These are phyloP conservation scores for Suillus weaverae DNA, from an alignment of 768 basidiomycete genomes.

Conservation along the genomic window DNA sequence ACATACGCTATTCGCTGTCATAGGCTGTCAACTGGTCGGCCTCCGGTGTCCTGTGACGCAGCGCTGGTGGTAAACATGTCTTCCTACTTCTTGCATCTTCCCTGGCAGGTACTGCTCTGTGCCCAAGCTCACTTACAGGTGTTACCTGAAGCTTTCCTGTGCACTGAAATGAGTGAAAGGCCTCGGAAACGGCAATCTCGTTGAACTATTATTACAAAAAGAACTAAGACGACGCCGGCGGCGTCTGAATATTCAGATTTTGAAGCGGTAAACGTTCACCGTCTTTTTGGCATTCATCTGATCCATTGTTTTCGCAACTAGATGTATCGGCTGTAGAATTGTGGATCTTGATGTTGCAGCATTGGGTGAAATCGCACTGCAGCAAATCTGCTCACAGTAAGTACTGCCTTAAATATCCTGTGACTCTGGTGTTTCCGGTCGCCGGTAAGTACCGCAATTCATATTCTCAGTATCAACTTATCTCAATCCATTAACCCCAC, in stretches of 20 bases:
- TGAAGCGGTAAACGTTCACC: background rate
- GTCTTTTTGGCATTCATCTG: background rate
- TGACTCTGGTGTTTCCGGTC: background rate
- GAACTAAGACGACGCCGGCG: background rate
- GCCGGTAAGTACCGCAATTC: background rate
- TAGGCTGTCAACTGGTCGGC: background rate
- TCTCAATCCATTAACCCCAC: background rate
- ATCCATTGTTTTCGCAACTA: background rate
- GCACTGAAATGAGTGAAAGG: background rate
- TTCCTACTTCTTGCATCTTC: background rate
- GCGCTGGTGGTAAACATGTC: conserved; percentile 3
- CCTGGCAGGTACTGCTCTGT: background rate
- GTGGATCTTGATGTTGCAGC: background rate
- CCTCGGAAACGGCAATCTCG: background rate
- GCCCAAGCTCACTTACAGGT: background rate
- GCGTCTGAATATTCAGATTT: too few relatives aligned
- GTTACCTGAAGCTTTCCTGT: background rate
- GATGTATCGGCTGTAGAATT: background rate
- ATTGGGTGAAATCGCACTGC: background rate
- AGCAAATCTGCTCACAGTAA: background rate
- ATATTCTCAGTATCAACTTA: background rate
- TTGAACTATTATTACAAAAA: background rate
- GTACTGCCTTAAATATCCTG: background rate
- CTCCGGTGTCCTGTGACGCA: conserved; percentile 9
- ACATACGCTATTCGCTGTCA: background rate